phyloP scores from a whole-genome alignment of 1,284 basidiomycete genomes.

The Neonothopanus nambi region DNA sequence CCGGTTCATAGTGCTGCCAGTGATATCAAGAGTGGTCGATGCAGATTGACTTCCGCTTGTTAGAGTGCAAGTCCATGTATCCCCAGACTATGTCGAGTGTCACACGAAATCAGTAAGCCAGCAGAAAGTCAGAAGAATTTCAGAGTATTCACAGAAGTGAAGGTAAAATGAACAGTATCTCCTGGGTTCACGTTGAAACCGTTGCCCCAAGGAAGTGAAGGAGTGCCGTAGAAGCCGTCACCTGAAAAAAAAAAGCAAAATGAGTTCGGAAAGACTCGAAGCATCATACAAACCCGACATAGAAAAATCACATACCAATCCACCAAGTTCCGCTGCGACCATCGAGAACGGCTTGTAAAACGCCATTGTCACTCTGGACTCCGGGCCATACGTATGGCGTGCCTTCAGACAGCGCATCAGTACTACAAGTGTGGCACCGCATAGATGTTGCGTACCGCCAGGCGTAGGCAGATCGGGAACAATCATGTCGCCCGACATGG shows the following conservation, averaged over 20 bases:
- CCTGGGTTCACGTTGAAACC: slow-evolving; percentile 34
- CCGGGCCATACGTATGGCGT: slow-evolving; percentile 34
- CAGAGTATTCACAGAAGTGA: slow-evolving; percentile 21
- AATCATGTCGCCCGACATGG: slow-evolving; percentile 31
- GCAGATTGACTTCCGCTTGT: slow-evolving; percentile 27
- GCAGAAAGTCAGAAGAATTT: not conserved
- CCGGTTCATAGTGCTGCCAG: slow-evolving; percentile 31
- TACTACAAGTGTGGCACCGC: not conserved
- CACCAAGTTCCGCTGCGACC: slow-evolving; percentile 31
- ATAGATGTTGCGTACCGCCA: slow-evolving; percentile 15
- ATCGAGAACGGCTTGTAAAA: slow-evolving; percentile 32
- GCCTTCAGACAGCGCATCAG: slow-evolving; percentile 10
- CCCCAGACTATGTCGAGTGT: slow-evolving; percentile 18
- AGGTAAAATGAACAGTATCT: slow-evolving; percentile 30
- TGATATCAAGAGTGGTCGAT: slow-evolving; percentile 27
- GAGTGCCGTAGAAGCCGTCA: slow-evolving; percentile 28
- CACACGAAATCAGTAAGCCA: not conserved
- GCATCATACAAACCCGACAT: slow-evolving; percentile 1
- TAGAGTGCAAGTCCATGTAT: slow-evolving; percentile 30
- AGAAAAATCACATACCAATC: slow-evolving; percentile 24
- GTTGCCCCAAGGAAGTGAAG: slow-evolving; percentile 31
- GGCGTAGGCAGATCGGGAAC: slow-evolving; percentile 26
- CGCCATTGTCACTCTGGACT: slow-evolving; percentile 31
- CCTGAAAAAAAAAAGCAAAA: no score
- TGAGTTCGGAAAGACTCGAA: no score